Evolutionary conservation across 2,329 filamentous ascomycete species (phyloP), one percentile per base, ranked within the genome.

Genomic region (Fusarium sublunatum): DNA sequence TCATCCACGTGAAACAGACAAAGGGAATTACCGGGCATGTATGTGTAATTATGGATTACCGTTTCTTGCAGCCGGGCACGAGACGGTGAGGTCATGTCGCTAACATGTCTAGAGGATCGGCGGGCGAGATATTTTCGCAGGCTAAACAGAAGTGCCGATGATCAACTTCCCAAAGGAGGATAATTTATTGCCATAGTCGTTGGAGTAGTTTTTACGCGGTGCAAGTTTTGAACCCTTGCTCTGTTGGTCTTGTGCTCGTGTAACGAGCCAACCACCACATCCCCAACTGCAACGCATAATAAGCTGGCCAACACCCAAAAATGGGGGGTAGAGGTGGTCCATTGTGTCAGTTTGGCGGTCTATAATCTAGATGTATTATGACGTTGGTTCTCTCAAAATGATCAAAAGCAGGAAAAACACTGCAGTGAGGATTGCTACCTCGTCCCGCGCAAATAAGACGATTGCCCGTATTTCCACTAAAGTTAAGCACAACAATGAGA

Each of bases 41-140:
- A 19, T 19, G 19, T 19, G 19, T 2, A 19, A 19, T 19, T 19
- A 19, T 19, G 19, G 19, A 7, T 28, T 28, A 10, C 26, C 3
- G 26, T 28, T 5, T 28, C 26, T 28, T 7, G 9, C 6, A 64
- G 57, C 57, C 44, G 51, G 57, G 45, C 53, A 48, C 47, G 35
- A 42, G 9, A 55, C 31, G 2, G 57, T 59, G 61, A 65, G 36
- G 48, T 64, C 61, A 64, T 62, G 15, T 43, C 56, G 61, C n/a
- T n/a, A n/a, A n/a, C n/a, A n/a, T n/a, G n/a, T 38, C 22, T 36
- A 45, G 31, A 15, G 29, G 42, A 57, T 61, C 45, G 29, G 28
- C 49, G 29, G 50, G 38, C 48, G 35, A 53, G 43, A 38, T 29
- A 28, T 31, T 35, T 28, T 15, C 10, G 31, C 9, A 26, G 53